Evolutionary conservation across 2,329 filamentous ascomycete species (phyloP), one percentile per base, ranked within the genome.

Genomic region (Exophiala xenobiotica): DNA sequence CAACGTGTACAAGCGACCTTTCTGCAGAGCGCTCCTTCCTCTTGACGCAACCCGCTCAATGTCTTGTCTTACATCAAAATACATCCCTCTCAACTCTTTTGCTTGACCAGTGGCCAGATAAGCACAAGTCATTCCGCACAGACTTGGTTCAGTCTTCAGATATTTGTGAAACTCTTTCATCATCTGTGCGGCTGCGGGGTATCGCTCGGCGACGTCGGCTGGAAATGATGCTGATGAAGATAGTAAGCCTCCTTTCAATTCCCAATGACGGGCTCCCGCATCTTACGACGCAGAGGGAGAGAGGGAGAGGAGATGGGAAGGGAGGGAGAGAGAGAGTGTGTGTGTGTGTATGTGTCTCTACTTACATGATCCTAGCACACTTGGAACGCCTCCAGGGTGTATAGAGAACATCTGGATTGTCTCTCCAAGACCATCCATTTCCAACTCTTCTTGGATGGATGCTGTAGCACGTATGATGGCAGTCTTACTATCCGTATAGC

Each of bases 61-160:
- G 20, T 52, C 44, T 14, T 52, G 49, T 18, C 33, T 23, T 20
- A 43, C 47, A 19, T 52, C 49, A 18, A 47, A 26, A 33, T 47
- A 52, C 24, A 19, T 18, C n/a, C 49, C 49, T 19, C 44, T 26
- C 20, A 52, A 16, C 7, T 9, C 24, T 33, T 48, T 47, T 6
- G 20, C 49, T 22, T 23, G 14, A 6, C 49, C 49, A 4, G 49
- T 26, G n/a, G 49, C 43, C 14, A 52, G 33, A 22, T 31, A 52
- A 31, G 38, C 44, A 42, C 49, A 52, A 2, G 35, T 42, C 18
- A 18, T 14, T 9, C 19, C 50, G 29, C 44, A 53, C 23, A 33
- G 20, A 18, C 9, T 19, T n/a, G 44, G 43, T 14, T 22, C 4
- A 12, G 8, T 14, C 14, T 37, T 29, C 44, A 48, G 49, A 4